Evolutionary conservation across 257 asterid species (phyloP).

Genomic region (Paulownia fortunei): DNA sequence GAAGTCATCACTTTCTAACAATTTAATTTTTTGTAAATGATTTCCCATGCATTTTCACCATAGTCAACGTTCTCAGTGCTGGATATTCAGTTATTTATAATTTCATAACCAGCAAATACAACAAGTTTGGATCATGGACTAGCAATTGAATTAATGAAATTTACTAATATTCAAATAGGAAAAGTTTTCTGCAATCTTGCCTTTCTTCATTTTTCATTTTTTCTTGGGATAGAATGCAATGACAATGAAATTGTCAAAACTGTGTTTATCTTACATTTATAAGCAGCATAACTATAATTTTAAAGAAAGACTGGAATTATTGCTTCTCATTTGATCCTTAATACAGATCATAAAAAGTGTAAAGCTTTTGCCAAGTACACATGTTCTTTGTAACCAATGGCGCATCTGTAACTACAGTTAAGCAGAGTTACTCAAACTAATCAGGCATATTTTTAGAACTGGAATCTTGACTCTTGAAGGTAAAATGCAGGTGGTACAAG

Average conservation of each 20-base stretch:
- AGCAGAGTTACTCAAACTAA: constrained; percentile 4
- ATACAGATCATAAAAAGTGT: constrained; percentile 1
- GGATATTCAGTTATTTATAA: neutral
- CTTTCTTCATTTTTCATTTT: neutral
- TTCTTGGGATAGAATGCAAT: neutral
- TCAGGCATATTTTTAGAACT: neutral
- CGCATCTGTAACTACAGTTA: constrained; percentile 4
- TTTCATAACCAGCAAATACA: neutral
- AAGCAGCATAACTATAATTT: neutral
- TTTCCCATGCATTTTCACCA: neutral
- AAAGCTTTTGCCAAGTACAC: constrained; percentile 11
- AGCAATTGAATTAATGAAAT: neutral
- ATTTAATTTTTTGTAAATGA: neutral
- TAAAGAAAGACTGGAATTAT: constrained; percentile 4
- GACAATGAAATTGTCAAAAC: neutral
- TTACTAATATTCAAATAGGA: neutral
- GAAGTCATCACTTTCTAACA: neutral
- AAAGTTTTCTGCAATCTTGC: neutral
- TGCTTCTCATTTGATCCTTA: constrained; percentile 1
- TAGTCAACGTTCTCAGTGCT: neutral
- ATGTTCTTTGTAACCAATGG: too few species aligned
- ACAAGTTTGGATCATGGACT: neutral
- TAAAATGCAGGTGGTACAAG: constrained; percentile 63
- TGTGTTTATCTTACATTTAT: constrained; percentile 3
- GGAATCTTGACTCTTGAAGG: constrained; percentile 19